phyloP scores from a whole-genome alignment of 768 basidiomycete genomes.

The Tricholoma matsutake region DNA sequence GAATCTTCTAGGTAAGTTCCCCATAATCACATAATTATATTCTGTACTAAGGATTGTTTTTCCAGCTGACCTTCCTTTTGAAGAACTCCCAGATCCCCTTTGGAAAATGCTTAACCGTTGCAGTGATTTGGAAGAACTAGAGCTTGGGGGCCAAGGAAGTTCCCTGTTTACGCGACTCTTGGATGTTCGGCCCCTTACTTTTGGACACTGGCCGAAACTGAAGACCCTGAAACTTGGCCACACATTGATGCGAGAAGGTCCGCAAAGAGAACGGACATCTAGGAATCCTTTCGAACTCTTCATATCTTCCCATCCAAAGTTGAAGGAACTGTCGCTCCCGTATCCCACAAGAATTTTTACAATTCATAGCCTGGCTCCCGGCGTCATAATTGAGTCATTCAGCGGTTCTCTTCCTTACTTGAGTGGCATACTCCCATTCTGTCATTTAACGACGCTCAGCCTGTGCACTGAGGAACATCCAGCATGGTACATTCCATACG shows the following conservation, averaged over 20 bases:
- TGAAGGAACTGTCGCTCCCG: constrained; percentile 16
- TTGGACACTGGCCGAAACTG: constrained; percentile 18
- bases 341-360: constrained; percentile 12
- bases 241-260: constrained; percentile 12
- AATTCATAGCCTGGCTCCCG: constrained; percentile 9
- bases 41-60: neutral
- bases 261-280: constrained; percentile 5
- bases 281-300: constrained; percentile 16
- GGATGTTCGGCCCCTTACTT: constrained; percentile 17
- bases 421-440: constrained; percentile 8
- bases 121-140: constrained; percentile 40
- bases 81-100: constrained; percentile 26
- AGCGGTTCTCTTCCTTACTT: constrained; percentile 17
- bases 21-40: neutral
- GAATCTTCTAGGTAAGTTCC: neutral
- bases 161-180: constrained; percentile 12
- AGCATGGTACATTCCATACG: constrained; percentile 15
- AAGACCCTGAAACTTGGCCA: constrained; percentile 18
- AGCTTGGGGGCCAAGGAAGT: constrained; percentile 25
- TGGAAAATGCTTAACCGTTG: constrained; percentile 55
- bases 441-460: constrained; percentile 14
- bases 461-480: constrained; percentile 19
- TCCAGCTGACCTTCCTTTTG: neutral
- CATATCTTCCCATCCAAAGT: constrained; percentile 13
- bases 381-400: constrained; percentile 14